These are phyloP conservation scores for Phoma herbarum DNA, from an alignment of 2,329 filamentous ascomycete species.

Conservation along the genomic window DNA sequence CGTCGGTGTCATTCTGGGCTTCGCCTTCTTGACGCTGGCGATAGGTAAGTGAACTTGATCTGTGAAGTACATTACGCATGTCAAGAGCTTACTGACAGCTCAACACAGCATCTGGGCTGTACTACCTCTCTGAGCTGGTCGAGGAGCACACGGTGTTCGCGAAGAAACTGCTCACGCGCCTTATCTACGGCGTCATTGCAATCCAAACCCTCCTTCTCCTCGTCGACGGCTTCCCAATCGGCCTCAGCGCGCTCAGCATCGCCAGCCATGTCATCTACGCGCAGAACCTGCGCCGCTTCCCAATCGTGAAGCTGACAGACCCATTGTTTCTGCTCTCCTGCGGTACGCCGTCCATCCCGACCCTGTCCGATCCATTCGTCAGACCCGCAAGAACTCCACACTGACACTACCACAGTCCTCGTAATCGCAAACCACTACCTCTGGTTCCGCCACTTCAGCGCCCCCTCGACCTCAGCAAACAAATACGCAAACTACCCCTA, in stretches of 20 bases:
- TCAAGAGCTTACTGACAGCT: slow-evolving; percentile 4
- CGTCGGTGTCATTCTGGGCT: slow-evolving; percentile 84
- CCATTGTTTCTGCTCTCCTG: slow-evolving; percentile 88
- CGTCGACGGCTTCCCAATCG: slow-evolving; percentile 85
- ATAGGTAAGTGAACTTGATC: slow-evolving; percentile 69
- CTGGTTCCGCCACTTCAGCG: slow-evolving; percentile 94
- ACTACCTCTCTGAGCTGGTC: slow-evolving; percentile 97
- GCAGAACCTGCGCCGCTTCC: slow-evolving; percentile 81
- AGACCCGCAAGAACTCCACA: neutral
- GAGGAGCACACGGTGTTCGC: slow-evolving; percentile 96
- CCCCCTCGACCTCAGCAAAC: slow-evolving; percentile 60
- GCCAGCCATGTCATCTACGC: slow-evolving; percentile 85
- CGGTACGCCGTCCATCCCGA: too few species aligned
- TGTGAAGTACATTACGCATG: neutral
- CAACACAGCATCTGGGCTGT: slow-evolving; percentile 86
- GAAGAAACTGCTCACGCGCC: slow-evolving; percentile 81
- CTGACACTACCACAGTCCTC: slow-evolving; percentile 63
- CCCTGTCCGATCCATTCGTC: too few species aligned
- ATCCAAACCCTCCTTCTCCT: slow-evolving; percentile 78
- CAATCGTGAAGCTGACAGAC: slow-evolving; percentile 84
- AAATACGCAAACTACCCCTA: slow-evolving; percentile 63
- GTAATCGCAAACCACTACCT: slow-evolving; percentile 92
- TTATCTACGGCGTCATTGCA: slow-evolving; percentile 84
- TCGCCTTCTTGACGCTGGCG: slow-evolving; percentile 91
- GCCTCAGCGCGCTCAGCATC: slow-evolving; percentile 77